phyloP scores from a whole-genome alignment of 2,329 filamentous ascomycete genomes.

The Plectosphaerella sp. region DNA sequence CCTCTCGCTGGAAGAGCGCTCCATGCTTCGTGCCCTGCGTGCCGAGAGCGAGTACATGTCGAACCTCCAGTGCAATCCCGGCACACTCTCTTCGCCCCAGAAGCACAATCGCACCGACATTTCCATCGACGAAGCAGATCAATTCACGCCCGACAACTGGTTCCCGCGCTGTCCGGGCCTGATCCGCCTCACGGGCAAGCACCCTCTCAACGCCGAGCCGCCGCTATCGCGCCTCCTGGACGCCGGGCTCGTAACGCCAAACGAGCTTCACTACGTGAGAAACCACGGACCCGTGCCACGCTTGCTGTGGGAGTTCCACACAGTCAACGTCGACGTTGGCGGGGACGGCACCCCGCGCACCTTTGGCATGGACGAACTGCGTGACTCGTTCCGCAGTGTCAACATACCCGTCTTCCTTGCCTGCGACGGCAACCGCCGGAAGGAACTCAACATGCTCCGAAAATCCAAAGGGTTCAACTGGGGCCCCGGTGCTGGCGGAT shows the following conservation, averaged over 20 bases:
- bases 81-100: constrained; percentile 16
- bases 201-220: constrained; percentile 47
- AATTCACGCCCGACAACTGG: constrained; percentile 50
- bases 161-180: constrained; percentile 40
- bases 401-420: constrained; percentile 44
- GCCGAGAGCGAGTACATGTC: constrained; percentile 38
- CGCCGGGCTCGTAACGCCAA: constrained; percentile 45
- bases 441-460: constrained; percentile 46
- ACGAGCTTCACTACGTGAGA: constrained; percentile 45
- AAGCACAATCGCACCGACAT: constrained; percentile 13
- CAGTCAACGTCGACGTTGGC: constrained; percentile 36
- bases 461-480: constrained; percentile 44
- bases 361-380: constrained; percentile 38
- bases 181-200: constrained; percentile 46
- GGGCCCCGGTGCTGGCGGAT: constrained; percentile 38
- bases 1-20: constrained; percentile 36
- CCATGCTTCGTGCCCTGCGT: constrained; percentile 32
- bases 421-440: constrained; percentile 45
- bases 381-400: constrained; percentile 33
- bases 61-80: constrained; percentile 32
- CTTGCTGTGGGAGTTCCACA: constrained; percentile 43
- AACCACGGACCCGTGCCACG: constrained; percentile 50
- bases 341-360: constrained; percentile 14
- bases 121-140: constrained; percentile 34
- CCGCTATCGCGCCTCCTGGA: constrained; percentile 35